phyloP scores from a whole-genome alignment of 192 early-diverging fungal genomes.

The Umbelopsis sp. region DNA sequence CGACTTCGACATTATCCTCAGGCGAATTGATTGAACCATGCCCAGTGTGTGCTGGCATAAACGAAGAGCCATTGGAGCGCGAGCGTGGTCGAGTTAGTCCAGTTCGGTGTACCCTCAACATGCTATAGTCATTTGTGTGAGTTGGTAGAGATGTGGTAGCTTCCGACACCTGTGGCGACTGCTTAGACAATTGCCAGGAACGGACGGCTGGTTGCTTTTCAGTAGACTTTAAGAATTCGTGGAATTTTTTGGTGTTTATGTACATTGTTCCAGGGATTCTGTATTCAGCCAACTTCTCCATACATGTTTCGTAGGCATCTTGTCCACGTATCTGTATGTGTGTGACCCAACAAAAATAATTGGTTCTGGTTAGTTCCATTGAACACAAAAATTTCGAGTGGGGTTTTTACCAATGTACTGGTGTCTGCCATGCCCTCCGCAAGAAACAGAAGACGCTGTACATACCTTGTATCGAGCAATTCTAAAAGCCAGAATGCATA shows the following conservation, averaged over 20 bases:
- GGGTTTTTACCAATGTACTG: background rate
- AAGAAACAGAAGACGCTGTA: no score
- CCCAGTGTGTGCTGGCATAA: background rate
- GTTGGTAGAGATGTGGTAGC: background rate
- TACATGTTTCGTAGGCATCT: conserved; percentile 20
- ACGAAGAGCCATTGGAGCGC: conserved; percentile 1
- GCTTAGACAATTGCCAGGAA: conserved; percentile 6
- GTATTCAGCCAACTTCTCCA: conserved; percentile 24
- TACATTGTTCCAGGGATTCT: conserved; percentile 22
- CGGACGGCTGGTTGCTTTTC: conserved; percentile 5
- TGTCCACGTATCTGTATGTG: conserved; percentile 20
- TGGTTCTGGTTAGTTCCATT: conserved; percentile 20
- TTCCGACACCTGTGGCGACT: background rate
- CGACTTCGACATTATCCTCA: background rate
- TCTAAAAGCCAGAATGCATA: conserved; percentile 22
- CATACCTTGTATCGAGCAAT: conserved; percentile 24
- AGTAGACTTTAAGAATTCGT: conserved; percentile 16
- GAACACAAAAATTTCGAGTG: background rate
- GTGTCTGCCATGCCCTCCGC: conserved; percentile 11
- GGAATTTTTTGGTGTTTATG: conserved; percentile 28
- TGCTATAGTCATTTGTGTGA: background rate
- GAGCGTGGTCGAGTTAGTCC: conserved; percentile 9
- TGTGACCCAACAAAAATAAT: conserved; percentile 10
- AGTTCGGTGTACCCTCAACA: background rate
- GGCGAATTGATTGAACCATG: no score